Conservation (phyloP, 148 eudicot genomes). For the Amaranthus cruentus region DNA sequence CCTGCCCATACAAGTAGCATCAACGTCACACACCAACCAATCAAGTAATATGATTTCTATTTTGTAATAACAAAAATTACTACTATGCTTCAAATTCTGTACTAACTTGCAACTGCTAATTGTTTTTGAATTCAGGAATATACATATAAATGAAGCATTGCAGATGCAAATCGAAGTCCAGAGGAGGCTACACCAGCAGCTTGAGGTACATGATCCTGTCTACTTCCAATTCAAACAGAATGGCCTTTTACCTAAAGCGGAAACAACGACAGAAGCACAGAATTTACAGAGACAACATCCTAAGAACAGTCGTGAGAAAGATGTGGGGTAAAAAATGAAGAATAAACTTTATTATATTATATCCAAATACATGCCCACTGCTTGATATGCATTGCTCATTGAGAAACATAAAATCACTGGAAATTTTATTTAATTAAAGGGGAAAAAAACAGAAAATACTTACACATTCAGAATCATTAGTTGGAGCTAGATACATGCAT, state of each 20-base stretch:
- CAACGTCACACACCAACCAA: conserved; percentile 47
- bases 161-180: conserved; percentile 95
- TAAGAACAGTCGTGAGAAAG: conserved; percentile 36
- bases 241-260: conserved; percentile 37
- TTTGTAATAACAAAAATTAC: conserved; percentile 1
- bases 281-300: conserved; percentile 38
- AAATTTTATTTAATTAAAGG: background rate
- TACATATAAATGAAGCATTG: conserved; percentile 77
- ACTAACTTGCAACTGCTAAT: conserved; percentile 4
- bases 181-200: conserved; percentile 85
- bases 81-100: background rate
- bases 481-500: conserved; percentile 12
- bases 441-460: background rate
- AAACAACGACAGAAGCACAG: conserved; percentile 33
- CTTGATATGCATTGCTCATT: conserved; percentile 8
- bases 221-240: conserved; percentile 33
- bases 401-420: background rate
- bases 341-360: conserved; percentile 28
- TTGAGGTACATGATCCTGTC: conserved; percentile 69
- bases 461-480: background rate
- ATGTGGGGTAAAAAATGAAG: conserved; percentile 37
- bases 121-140: conserved; percentile 41
- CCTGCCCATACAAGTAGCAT: conserved; percentile 43
- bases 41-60: conserved; percentile 40
- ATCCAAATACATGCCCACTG: conserved; percentile 22